A percentile compares a stretch with the other conserved stretches of the same genome.
These are phyloP conservation scores for Durio zibethinus DNA, from an alignment of 345 rosid species.

Conservation along the genomic window DNA sequence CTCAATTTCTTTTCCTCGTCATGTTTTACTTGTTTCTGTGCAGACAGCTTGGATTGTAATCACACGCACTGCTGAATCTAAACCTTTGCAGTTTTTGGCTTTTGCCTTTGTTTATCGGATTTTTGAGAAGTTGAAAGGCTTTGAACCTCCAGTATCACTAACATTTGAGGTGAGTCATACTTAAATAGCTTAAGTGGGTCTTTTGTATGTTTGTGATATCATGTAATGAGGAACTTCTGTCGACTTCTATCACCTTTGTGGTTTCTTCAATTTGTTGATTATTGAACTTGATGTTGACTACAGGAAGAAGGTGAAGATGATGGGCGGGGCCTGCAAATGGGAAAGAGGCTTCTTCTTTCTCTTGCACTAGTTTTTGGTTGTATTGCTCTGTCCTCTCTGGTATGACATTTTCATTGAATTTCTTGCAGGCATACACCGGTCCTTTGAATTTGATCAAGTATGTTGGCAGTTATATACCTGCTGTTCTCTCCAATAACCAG, in stretches of 20 bases:
- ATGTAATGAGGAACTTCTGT: neutral
- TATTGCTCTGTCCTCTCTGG: slow-evolving; percentile 82
- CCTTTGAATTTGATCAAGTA: slow-evolving; percentile 69
- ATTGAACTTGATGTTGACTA: slow-evolving; percentile 32
- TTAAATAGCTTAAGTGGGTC: neutral
- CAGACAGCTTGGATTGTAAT: slow-evolving; percentile 87
- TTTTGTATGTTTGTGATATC: neutral
- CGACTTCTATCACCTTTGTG: neutral
- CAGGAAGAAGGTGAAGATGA: slow-evolving; percentile 94
- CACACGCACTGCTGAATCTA: slow-evolving; percentile 74
- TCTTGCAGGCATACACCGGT: slow-evolving; percentile 78
- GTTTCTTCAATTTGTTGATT: slow-evolving; percentile 16
- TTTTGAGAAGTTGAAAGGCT: slow-evolving; percentile 86
- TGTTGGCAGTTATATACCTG: slow-evolving; percentile 58
- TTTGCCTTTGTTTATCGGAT: slow-evolving; percentile 86
- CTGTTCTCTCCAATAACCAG: slow-evolving; percentile 77
- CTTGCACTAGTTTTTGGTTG: slow-evolving; percentile 83
- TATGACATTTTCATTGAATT: slow-evolving; percentile 30
- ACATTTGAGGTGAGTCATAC: slow-evolving; percentile 58
- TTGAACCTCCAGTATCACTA: slow-evolving; percentile 69
- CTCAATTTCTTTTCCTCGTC: slow-evolving; percentile 5
- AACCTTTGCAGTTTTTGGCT: slow-evolving; percentile 90
- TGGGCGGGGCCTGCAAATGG: slow-evolving; percentile 68
- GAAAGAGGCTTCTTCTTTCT: slow-evolving; percentile 85
- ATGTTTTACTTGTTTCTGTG: slow-evolving; percentile 22